Evolutionary conservation across 768 basidiomycete genomes (phyloP).

Genomic region (Pleurotus salmoneostramineus): DNA sequence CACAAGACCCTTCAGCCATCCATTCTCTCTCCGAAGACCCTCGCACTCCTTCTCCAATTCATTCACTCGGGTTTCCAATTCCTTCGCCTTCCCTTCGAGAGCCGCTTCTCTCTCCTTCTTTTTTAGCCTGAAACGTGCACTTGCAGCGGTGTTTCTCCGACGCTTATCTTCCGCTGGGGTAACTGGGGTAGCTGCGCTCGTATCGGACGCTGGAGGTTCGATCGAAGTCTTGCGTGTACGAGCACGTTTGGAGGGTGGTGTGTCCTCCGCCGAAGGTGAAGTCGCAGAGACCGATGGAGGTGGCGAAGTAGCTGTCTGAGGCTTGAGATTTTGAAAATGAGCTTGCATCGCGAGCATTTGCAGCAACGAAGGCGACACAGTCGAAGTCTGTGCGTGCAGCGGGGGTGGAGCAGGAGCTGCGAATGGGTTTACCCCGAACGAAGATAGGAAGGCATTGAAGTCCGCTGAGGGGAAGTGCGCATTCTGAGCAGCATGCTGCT

Average conservation of each 20-base stretch:
- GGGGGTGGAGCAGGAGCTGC: conserved; percentile 22
- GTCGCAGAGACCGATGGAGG: conserved; percentile 20
- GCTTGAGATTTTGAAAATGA: conserved; percentile 41
- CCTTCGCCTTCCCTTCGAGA: conserved; percentile 80
- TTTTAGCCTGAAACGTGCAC: conserved; percentile 90
- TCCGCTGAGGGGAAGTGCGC: conserved; percentile 20
- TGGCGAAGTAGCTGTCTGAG: conserved; percentile 15
- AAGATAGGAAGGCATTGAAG: conserved; percentile 31
- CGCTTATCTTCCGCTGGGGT: conserved; percentile 83
- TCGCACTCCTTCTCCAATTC: conserved; percentile 93
- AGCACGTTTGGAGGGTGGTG: conserved; percentile 45
- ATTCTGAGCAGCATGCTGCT: conserved; percentile 9
- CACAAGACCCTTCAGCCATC: conserved; percentile 88
- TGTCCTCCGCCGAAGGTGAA: conserved; percentile 19
- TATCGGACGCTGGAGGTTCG: conserved; percentile 24
- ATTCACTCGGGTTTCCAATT: conserved; percentile 72
- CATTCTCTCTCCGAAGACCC: conserved; percentile 81
- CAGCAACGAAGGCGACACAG: conserved; percentile 54
- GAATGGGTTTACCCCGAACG: conserved; percentile 41
- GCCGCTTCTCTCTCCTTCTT: conserved; percentile 95
- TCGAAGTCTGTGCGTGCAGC: conserved; percentile 25
- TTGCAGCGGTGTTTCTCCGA: conserved; percentile 90
- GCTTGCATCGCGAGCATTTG: conserved; percentile 52
- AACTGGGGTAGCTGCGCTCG: conserved; percentile 24
- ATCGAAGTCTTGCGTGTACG: conserved; percentile 52